Evolutionary conservation across 2,329 filamentous ascomycete species (phyloP), one percentile per base, ranked within the genome.

Genomic region (Didymella exigua): DNA sequence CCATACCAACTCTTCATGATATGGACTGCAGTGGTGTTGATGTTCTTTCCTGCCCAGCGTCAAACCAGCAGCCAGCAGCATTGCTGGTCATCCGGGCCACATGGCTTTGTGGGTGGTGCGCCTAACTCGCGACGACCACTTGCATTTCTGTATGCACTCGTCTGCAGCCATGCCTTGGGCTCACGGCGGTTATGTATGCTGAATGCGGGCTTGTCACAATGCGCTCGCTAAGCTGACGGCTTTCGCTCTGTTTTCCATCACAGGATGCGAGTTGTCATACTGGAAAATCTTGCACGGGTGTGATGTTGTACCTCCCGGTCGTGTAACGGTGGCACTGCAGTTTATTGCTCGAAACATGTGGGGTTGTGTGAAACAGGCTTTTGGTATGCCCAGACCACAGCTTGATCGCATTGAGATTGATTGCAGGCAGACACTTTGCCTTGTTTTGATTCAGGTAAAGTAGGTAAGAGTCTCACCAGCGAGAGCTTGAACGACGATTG

Each of bases 161-260:
- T 43, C 56, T 66, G 64, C 64, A 67, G 59, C 59, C 51, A 46
- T 45, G 52, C 38, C 31, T 56, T 38, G 36, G 54, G 38, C 41
- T 56, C 50, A 54, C 58, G 46, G 65, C 65, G 65, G 62, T 54
- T 68, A 67, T 55, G 59, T 65, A 66, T 55, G 64, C 59, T 53
- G 27, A 29, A 63, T 66, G 63, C 63, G 58, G 53, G 48, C 24
- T 51, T 23, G 51, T 68, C 65, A 68, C 65, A 66, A 59, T 65
- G 62, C 51, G 61, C 47, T 62, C 60, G 56, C 58, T 40, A 41
- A 52, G 45, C 44, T 57, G 58, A 55, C 46, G 48, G 48, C 26
- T 13, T 34, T 27, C 38, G 10, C 36, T 31, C 29, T 34, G 24
- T 29, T 36, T 29, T 21, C 11, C 29, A 26, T 38, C 14, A 26